These are phyloP conservation scores for Lunularia cruciata DNA, from an alignment of 225 moss, liverwort and hornwort genomes.

Conservation along the genomic window DNA sequence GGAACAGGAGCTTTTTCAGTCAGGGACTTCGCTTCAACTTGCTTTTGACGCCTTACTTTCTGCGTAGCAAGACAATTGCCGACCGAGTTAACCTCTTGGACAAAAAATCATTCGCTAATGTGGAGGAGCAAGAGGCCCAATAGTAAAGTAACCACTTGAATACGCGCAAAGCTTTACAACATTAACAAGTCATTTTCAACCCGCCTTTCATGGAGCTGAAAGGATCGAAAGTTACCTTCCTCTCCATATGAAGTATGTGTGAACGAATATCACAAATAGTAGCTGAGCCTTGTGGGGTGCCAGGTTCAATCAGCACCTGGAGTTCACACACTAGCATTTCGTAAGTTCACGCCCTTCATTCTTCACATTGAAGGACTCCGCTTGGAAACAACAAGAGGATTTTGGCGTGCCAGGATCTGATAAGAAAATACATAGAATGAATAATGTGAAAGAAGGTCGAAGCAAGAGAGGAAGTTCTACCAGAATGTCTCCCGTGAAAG, in stretches of 20 bases:
- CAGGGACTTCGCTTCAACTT: constrained; percentile 27
- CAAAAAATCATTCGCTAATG: no score
- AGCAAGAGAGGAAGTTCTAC: constrained; percentile 34
- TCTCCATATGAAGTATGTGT: constrained; percentile 86
- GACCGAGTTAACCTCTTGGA: no score
- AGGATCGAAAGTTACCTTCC: constrained; percentile 48
- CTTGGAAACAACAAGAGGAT: background rate
- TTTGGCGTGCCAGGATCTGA: background rate
- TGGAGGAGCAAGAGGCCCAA: no score
- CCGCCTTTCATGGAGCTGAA: background rate
- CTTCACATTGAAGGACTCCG: background rate
- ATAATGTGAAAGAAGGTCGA: no score
- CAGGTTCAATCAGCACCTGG: constrained; percentile 85
- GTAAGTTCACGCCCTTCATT: background rate
- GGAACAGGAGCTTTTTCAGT: constrained; percentile 20
- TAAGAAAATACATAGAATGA: background rate
- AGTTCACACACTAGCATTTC: no score
- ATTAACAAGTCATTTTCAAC: background rate
- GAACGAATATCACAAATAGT: constrained; percentile 78
- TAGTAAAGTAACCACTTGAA: background rate
- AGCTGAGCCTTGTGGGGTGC: constrained; percentile 85
- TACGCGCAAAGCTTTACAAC: background rate
- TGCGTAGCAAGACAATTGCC: constrained; percentile 2
- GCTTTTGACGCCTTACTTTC: constrained; percentile 63
- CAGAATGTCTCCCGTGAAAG: constrained; percentile 77